A percentile compares a stretch with the other conserved stretches of the same genome.
Evolutionary conservation across 2,329 filamentous ascomycete species (phyloP).

Genomic region (Massarina eburnea): DNA sequence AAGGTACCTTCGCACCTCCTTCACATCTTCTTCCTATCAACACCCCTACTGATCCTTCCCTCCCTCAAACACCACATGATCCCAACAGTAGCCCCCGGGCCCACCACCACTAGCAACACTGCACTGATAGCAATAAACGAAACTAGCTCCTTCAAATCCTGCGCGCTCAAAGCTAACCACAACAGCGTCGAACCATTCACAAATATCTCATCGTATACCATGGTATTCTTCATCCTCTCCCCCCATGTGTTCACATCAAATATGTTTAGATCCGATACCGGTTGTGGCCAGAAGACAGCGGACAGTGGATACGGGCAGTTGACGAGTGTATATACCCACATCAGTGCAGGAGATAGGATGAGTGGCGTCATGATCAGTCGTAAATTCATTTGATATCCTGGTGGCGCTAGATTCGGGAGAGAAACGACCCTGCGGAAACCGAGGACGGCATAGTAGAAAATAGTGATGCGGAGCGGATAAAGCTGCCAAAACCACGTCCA

Average conservation of each 20-base stretch:
- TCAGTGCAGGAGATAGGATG: slow-evolving; percentile 6
- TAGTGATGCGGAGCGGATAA: slow-evolving; percentile 9
- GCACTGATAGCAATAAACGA: neutral
- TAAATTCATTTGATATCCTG: slow-evolving; percentile 7
- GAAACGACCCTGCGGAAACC: neutral
- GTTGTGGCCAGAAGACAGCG: slow-evolving; percentile 10
- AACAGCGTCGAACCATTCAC: slow-evolving; percentile 2
- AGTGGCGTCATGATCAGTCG: slow-evolving; percentile 6
- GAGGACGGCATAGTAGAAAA: slow-evolving; percentile 8
- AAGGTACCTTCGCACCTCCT: too few species aligned
- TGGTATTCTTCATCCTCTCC: slow-evolving; percentile 9
- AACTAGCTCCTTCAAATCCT: neutral
- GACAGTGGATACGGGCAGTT: slow-evolving; percentile 10
- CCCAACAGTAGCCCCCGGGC: neutral
- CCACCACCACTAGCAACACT: neutral
- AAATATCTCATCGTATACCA: slow-evolving; percentile 13
- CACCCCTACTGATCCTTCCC: neutral
- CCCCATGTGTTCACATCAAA: slow-evolving; percentile 4
- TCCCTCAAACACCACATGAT: slow-evolving; percentile 1
- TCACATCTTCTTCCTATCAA: neutral
- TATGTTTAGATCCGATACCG: neutral
- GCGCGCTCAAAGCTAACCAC: slow-evolving; percentile 3
- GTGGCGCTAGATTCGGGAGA: neutral
- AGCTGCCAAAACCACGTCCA: slow-evolving; percentile 21
- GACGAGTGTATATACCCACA: slow-evolving; percentile 9